Conservation (phyloP, 148 eudicot genomes). For the Rhododendron ferrugineum region DNA sequence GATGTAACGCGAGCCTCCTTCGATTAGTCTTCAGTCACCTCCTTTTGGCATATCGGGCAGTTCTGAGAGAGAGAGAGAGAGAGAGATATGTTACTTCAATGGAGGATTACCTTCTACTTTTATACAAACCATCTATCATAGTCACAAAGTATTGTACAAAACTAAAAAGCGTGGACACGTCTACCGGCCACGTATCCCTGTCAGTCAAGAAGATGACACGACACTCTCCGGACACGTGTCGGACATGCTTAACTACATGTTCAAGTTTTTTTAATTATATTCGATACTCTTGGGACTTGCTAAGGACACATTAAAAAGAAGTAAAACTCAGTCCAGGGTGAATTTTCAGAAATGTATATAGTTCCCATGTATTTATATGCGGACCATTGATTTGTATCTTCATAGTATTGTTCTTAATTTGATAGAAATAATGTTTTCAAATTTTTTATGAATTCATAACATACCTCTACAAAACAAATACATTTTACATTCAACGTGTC, state of each 20-base stretch:
- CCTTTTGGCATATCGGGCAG: conserved; percentile 4
- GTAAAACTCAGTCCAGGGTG: too few species aligned
- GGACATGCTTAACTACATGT: background rate
- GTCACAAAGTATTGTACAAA: background rate
- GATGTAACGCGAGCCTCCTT: background rate
- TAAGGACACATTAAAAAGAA: background rate
- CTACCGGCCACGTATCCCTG: background rate
- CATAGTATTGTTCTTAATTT: too few species aligned
- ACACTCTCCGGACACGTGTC: background rate
- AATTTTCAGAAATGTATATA: too few species aligned
- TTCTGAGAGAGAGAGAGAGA: conserved; percentile 4
- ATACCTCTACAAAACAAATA: too few species aligned
- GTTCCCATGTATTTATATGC: background rate
- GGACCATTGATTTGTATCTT: background rate
- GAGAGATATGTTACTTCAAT: background rate
- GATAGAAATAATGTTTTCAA: too few species aligned
- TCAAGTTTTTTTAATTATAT: background rate
- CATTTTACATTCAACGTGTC: too few species aligned
- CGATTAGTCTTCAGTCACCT: background rate
- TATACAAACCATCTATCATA: background rate
- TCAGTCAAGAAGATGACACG: too few species aligned
- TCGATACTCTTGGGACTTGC: background rate
- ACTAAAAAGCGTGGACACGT: background rate
- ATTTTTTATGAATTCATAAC: too few species aligned
- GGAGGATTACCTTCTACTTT: background rate